Conservation (phyloP, 139 green algal genomes). For the Chlorella sp. region DNA sequence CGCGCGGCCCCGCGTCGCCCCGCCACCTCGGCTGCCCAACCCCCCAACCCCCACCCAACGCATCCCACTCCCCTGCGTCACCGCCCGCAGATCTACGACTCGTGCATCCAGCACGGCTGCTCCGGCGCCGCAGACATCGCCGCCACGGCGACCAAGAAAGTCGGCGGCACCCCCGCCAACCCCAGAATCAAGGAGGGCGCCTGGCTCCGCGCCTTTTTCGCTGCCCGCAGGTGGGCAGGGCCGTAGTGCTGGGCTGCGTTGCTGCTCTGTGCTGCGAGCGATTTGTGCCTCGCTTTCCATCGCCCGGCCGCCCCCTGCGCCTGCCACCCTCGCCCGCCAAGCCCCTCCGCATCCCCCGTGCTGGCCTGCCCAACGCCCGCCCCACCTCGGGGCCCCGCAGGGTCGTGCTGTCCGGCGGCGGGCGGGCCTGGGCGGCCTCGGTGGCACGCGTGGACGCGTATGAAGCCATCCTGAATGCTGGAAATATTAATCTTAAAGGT, state of each 20-base stretch:
- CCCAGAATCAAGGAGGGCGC: not conserved
- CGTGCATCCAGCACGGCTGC: conserved; percentile 16
- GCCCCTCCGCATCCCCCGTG: too few species aligned
- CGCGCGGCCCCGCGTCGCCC: too few species aligned
- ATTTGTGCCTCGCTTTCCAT: not conserved
- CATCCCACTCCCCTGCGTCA: not conserved
- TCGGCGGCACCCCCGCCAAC: conserved; percentile 8
- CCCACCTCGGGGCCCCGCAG: not conserved
- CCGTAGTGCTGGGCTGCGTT: not conserved
- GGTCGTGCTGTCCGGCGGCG: not conserved
- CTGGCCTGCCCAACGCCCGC: too few species aligned
- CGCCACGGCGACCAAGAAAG: not conserved
- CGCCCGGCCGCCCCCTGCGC: not conserved
- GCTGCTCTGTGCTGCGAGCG: not conserved
- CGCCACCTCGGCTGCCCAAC: too few species aligned
- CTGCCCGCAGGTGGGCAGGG: not conserved
- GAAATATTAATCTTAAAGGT: too few species aligned
- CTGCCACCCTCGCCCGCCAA: not conserved
- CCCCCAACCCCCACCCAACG: not conserved
- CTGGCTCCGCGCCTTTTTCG: not conserved
- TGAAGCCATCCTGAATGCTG: too few species aligned
- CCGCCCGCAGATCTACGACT: conserved; percentile 6
- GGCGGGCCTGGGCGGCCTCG: not conserved
- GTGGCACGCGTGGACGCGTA: conserved; percentile 8
- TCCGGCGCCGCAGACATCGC: not conserved